Evolutionary conservation across 1,139 yeast species (phyloP), one percentile per base, ranked within the genome.

Genomic region (Pichia terricola): DNA sequence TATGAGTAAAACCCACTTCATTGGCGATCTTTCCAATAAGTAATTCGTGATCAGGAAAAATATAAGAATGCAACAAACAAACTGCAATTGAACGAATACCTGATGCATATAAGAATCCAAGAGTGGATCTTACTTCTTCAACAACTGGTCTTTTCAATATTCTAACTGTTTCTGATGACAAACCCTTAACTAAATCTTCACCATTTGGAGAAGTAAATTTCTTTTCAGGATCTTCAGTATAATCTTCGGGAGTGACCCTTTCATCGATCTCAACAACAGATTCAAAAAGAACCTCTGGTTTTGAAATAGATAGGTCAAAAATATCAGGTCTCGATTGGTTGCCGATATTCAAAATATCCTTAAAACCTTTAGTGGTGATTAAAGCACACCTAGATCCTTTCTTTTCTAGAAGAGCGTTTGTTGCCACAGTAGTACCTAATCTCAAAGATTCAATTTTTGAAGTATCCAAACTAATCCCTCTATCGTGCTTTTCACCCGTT

Each of bases 381-480:
- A 79, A 66, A 2, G 84, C 86, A 50, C 79, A 76, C 9, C 75
- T 61, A 44, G 77, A 80, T 42, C 86, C 86, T 53, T 79, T 77
- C 46, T 86, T 68, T 52, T 79, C 86, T 43, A 79, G 64, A 31
- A 83, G 66, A 3, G 89, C 88, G 55, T 69, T 70, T 1, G 91
- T 83, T 1, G 91, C 91, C 26, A 83, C 83, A 0, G 94, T 83
- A 1, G 94, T 83, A 9, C 94, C 94, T 76, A 83, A 75, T 49
- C 89, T 68, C 36, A 83, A 73, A 38, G 79, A 72, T 47, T 72
- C 75, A 16, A 79, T 77, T 7, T 59, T 56, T 0, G 70, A 57
- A 4, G 79, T 63, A 36, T 64, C 63, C 26, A 68, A 55, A 26
- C 68, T 66, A 48, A 64, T 51, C 31, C 60, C 58, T 42, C 78